Evolutionary conservation across 345 rosid species (phyloP).

Genomic region (Eucalyptus lansdowneana): DNA sequence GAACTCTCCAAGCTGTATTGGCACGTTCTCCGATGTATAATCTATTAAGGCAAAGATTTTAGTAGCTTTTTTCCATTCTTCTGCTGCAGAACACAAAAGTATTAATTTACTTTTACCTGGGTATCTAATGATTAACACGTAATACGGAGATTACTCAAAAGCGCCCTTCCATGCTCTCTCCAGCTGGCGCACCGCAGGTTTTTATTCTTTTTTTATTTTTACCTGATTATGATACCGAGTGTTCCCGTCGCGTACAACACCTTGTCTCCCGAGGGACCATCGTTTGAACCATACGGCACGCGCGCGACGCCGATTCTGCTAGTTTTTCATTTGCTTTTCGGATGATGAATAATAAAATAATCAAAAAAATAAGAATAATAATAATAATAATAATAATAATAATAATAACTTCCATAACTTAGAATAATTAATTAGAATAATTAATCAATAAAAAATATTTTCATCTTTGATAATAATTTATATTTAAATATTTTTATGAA

Average conservation of each 20-base stretch:
- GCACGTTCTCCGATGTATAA: neutral
- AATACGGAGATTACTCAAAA: neutral
- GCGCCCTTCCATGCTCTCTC: neutral
- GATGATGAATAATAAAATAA: neutral
- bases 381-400: too few relatives aligned
- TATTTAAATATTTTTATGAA: rapidly evolving
- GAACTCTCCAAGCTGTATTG: neutral
- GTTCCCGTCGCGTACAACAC: neutral
- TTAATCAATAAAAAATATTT: too few relatives aligned
- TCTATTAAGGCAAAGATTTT: neutral
- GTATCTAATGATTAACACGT: neutral
- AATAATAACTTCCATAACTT: too few relatives aligned
- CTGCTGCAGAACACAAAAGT: neutral
- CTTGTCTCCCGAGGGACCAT: neutral
- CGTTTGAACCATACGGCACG: too few relatives aligned
- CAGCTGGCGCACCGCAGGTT: neutral
- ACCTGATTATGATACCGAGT: neutral
- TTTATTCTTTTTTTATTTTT: neutral
- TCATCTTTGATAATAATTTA: rapidly evolving
- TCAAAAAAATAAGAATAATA: too few relatives aligned
- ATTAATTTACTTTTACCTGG: neutral
- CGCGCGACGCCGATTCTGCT: neutral
- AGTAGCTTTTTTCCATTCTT: neutral
- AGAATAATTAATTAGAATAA: too few relatives aligned
- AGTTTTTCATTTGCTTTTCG: neutral